phyloP scores from a whole-genome alignment of 1,139 yeast genomes.

The Casaregolazyma lundiana region DNA sequence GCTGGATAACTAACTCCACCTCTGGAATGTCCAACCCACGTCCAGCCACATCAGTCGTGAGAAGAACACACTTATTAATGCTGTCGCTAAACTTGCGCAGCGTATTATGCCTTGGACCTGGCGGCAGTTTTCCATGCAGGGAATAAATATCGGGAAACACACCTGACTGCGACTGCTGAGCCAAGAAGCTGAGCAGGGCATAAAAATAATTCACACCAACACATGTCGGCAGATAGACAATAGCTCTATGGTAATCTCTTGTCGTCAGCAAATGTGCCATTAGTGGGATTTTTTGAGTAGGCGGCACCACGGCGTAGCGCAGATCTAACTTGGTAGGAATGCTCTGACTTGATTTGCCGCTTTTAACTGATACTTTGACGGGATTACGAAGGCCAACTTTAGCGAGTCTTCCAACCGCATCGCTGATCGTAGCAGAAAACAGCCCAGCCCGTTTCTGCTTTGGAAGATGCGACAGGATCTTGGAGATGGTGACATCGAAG shows the following conservation, averaged over 20 bases:
- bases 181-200: slow-evolving; percentile 44
- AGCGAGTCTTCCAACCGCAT: slow-evolving; percentile 50
- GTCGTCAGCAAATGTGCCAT: slow-evolving; percentile 52
- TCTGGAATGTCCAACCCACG: slow-evolving; percentile 92
- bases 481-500: slow-evolving; percentile 63
- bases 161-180: too few species aligned
- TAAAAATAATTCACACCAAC: slow-evolving; percentile 74
- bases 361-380: slow-evolving; percentile 68
- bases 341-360: slow-evolving; percentile 34
- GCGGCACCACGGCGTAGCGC: slow-evolving; percentile 55
- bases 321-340: slow-evolving; percentile 64
- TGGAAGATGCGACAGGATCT: slow-evolving; percentile 65
- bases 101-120: slow-evolving; percentile 71
- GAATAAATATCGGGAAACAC: slow-evolving; percentile 50
- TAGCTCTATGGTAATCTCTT: slow-evolving; percentile 60
- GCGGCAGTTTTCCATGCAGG: slow-evolving; percentile 78
- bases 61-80: slow-evolving; percentile 51
- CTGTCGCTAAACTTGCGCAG: slow-evolving; percentile 52
- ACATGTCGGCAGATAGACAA: slow-evolving; percentile 91
- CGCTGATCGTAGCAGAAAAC: slow-evolving; percentile 84
- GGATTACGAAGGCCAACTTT: slow-evolving; percentile 78
- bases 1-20: slow-evolving; percentile 79
- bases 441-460: slow-evolving; percentile 91
- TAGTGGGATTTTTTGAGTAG: slow-evolving; percentile 56
- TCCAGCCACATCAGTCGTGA: slow-evolving; percentile 63